Conservation (phyloP, 177 flowering plant genomes). For the Tripterygium wilfordii region DNA sequence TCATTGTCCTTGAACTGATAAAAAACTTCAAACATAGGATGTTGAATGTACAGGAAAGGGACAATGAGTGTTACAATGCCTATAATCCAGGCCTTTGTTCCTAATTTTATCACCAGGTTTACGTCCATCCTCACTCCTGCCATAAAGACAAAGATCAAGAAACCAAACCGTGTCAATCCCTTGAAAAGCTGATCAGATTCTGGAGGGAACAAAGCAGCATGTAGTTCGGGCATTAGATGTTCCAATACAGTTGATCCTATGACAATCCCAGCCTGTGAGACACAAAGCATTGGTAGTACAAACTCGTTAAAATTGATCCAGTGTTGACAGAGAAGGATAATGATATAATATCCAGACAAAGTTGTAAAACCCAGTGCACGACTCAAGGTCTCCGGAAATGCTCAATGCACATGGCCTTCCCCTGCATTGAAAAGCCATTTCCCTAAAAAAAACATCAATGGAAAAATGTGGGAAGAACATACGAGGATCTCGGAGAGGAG, state of each 20-base stretch:
- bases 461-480: background rate
- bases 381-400: too few relatives aligned
- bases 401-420: too few relatives aligned
- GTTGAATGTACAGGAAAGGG: background rate
- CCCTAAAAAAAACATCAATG: background rate
- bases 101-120: background rate
- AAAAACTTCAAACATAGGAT: too few relatives aligned
- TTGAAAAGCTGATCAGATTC: background rate
- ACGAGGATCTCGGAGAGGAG: background rate
- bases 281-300: background rate
- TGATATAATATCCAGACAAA: too few relatives aligned
- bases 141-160: background rate
- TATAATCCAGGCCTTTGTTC: background rate
- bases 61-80: background rate
- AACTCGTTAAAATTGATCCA: background rate
- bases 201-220: background rate
- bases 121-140: constrained; percentile 3
- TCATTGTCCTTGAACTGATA: background rate
- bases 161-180: background rate
- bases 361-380: too few relatives aligned
- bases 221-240: background rate
- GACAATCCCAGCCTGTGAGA: background rate
- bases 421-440: too few relatives aligned
- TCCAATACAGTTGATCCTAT: background rate
- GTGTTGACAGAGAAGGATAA: too few relatives aligned